A percentile compares a stretch with the other conserved stretches of the same genome.
Conservation (phyloP, 768 basidiomycete genomes). For the Hemileccinum impolitum region DNA sequence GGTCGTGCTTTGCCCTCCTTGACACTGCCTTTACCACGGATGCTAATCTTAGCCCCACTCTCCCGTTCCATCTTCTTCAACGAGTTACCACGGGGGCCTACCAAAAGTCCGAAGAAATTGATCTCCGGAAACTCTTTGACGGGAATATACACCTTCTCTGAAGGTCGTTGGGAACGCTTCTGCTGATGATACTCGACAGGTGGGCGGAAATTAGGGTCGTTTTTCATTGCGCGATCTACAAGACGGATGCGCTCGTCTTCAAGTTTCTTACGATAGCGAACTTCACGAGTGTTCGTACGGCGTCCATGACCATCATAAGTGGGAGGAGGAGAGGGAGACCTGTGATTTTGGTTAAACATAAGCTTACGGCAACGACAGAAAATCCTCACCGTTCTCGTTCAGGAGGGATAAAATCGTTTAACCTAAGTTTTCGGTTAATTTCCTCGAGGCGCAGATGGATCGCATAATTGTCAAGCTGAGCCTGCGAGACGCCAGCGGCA, state of each 20-base stretch:
- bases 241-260: constrained; percentile 90
- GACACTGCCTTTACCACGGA: constrained; percentile 96
- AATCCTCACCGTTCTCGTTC: constrained; percentile 77
- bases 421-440: constrained; percentile 90
- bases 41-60: constrained; percentile 97
- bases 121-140: constrained; percentile 99
- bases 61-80: constrained; percentile 99
- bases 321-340: constrained; percentile 95
- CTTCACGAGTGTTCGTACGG: constrained; percentile 96
- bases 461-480: constrained; percentile 96
- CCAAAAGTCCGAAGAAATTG: constrained; percentile 98
- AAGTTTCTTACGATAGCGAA: constrained; percentile 94
- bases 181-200: constrained; percentile 96
- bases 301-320: constrained; percentile 98
- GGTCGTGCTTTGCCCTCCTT: constrained; percentile 98
- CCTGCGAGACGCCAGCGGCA: constrained; percentile 89
- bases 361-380: neutral
- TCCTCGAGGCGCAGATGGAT: constrained; percentile 95
- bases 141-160: constrained; percentile 98
- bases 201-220: constrained; percentile 96
- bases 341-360: constrained; percentile 31
- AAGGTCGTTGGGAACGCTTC: constrained; percentile 89
- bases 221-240: constrained; percentile 95
- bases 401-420: constrained; percentile 94
- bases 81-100: constrained; percentile 98